Base-by-base conservation (phyloP, 106 monocot genomes). In the Allium fistulosum region DNA sequence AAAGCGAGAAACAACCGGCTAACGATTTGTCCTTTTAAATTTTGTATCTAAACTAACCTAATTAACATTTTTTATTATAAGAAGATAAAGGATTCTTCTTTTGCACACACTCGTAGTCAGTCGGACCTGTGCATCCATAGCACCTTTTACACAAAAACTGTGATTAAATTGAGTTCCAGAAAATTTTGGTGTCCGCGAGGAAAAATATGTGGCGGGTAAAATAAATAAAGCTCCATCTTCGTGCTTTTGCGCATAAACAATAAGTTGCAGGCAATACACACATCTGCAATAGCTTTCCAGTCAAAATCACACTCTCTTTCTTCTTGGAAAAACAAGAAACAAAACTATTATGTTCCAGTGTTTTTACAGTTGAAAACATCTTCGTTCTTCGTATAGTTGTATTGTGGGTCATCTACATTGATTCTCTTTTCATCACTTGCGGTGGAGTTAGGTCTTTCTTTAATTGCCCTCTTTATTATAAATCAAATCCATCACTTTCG, bases 121-220 rank as follows among this genome's bases (percentile, higher is more conserved):
- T 37, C 37, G 37, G 37, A 37, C 0, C 1, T 5, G 37, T 37
- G 2, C 37, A 37, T 37, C 37, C 37, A 37, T 37, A 37, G 5
- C 37, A 5, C 37, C 5, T 37, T 37, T 37, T 37, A 37, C 37
- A 37, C 37, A 37, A 37, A 37, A 37, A 37, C 0, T 2, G 5
- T 2, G 37, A 37, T 37, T 37, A 37, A 37, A 37, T 37, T 2
- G 37, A 37, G 37, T 37, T 37, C 4, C 37, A 37, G 37, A 26
- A 53, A 6, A 9, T 62, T 75, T 75, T 79, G 83, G 66, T 67
- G 67, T 76, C 71, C 79, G 69, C 71, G 75, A 72, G 76, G 68
- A 68, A n/a, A 26, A 61, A 5, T 71, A 78, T 79, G 72, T 78
- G 79, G 83, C 83, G 83, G 79, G 79, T 72, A 73, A 83, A 61